Evolutionary conservation across 2,329 filamentous ascomycete species (phyloP).

Genomic region (Exophiala viscosa): DNA sequence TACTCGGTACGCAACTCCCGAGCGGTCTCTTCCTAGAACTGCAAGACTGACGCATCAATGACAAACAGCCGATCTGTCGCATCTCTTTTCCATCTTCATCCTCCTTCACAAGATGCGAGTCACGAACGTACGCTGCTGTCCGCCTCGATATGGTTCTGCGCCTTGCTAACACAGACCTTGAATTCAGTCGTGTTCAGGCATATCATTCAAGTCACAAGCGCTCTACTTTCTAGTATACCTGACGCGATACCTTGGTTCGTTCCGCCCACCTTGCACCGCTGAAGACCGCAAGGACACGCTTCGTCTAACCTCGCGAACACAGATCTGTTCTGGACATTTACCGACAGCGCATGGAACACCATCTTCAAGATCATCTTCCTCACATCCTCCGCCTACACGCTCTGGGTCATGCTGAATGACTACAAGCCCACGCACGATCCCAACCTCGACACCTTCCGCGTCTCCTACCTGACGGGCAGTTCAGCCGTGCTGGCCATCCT

Average conservation of each 20-base stretch:
- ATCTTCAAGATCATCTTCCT: constrained; percentile 97
- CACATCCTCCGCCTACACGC: constrained; percentile 80
- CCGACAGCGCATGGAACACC: constrained; percentile 82
- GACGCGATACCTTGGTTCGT: constrained; percentile 79
- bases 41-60: background rate
- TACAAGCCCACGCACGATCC: constrained; percentile 98
- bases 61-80: constrained; percentile 79
- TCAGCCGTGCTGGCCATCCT: constrained; percentile 74
- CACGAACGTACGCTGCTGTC: constrained; percentile 66
- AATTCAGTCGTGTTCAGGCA: constrained; percentile 82
- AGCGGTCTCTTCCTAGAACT: background rate
- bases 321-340: constrained; percentile 86
- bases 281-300: constrained; percentile 8
- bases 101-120: constrained; percentile 94
- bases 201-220: constrained; percentile 98
- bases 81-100: constrained; percentile 90
- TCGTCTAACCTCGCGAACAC: constrained; percentile 9
- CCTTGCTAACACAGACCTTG: constrained; percentile 15
- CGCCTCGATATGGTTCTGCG: background rate
- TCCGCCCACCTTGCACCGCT: background rate
- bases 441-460: constrained; percentile 94
- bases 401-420: constrained; percentile 96
- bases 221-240: constrained; percentile 92
- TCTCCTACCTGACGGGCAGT: constrained; percentile 80
- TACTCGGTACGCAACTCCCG: constrained; percentile 53